A percentile compares a stretch with the other conserved stretches of the same genome.
Evolutionary conservation across 2,329 filamentous ascomycete species (phyloP).

Genomic region (Fusarium globosum): DNA sequence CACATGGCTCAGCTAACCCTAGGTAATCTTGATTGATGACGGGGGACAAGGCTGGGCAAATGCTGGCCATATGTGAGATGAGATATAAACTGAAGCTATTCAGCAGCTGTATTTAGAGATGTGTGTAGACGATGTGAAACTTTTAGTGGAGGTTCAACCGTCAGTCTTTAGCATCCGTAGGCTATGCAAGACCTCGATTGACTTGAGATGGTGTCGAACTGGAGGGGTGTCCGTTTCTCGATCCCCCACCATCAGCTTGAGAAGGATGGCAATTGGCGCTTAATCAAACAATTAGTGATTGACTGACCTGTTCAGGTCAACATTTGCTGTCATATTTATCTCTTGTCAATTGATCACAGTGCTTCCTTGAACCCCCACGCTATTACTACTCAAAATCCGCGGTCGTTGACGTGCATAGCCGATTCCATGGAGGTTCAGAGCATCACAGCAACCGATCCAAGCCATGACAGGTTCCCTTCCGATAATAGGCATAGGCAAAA

Average conservation of each 20-base stretch:
- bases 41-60: constrained; percentile 26
- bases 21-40: constrained; percentile 10
- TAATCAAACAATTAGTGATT: background rate
- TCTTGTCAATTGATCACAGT: background rate
- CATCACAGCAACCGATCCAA: background rate
- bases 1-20: constrained; percentile 28
- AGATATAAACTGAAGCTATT: background rate
- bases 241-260: constrained; percentile 17
- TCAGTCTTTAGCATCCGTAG: background rate
- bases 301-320: background rate
- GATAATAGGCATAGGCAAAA: constrained; percentile 9
- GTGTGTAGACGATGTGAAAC: background rate
- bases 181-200: constrained; percentile 16
- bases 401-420: constrained; percentile 2
- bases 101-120: background rate
- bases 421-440: background rate
- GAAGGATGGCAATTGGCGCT: constrained; percentile 6
- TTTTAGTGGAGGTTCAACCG: constrained; percentile 2
- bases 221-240: constrained; percentile 24
- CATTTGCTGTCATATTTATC: background rate
- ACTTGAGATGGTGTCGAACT: constrained; percentile 20
- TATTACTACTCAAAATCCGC: constrained; percentile 17
- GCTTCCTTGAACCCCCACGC: constrained; percentile 19
- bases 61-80: background rate
- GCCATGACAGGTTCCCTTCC: background rate